Conservation (phyloP, 1,284 basidiomycete species). For the Jaminaea rosea region DNA sequence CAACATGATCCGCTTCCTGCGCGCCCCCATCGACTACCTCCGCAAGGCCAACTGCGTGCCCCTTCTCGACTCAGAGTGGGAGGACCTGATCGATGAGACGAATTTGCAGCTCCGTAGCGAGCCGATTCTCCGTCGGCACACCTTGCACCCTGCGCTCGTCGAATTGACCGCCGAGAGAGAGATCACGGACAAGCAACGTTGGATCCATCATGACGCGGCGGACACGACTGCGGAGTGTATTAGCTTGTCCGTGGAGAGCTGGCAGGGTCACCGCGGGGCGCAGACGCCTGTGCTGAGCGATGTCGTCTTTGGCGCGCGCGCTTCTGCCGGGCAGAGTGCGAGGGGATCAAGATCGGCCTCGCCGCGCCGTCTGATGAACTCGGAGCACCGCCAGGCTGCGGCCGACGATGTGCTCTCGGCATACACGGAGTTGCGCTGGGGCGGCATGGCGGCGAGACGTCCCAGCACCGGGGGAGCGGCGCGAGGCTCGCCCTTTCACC, state of each 20-base stretch:
- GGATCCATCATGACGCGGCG: slow-evolving; percentile 60
- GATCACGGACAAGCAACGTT: slow-evolving; percentile 58
- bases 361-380: too few species aligned
- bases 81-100: slow-evolving; percentile 58
- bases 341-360: too few species aligned
- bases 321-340: too few species aligned
- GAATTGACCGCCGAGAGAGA: slow-evolving; percentile 60
- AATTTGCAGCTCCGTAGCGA: slow-evolving; percentile 49
- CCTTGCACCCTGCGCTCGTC: slow-evolving; percentile 65
- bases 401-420: background rate
- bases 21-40: slow-evolving; percentile 60
- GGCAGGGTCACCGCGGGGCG: background rate
- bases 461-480: too few species aligned
- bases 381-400: too few species aligned
- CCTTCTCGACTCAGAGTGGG: slow-evolving; percentile 37
- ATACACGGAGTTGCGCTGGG: background rate
- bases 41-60: slow-evolving; percentile 50
- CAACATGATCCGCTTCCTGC: slow-evolving; percentile 68
- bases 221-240: slow-evolving; percentile 63
- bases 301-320: too few species aligned
- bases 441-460: too few species aligned
- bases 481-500: too few species aligned
- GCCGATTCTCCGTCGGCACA: slow-evolving; percentile 60
- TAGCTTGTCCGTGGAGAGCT: slow-evolving; percentile 31
- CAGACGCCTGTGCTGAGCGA: background rate